Conservation (phyloP, 495 filamentous ascomycete genomes). For the Talaromyces stipitatus region DNA sequence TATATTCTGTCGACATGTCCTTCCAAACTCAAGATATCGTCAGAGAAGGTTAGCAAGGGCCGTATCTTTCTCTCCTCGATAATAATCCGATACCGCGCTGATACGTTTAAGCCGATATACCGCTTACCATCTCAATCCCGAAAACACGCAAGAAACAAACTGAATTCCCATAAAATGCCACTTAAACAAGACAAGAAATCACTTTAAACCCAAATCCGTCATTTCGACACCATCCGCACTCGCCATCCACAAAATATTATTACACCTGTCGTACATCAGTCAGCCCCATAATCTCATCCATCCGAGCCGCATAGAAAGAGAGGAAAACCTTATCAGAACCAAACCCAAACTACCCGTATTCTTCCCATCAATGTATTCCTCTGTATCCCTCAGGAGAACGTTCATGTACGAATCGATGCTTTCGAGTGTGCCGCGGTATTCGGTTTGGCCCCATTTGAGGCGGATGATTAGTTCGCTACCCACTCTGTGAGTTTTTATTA, state of each 20-base stretch:
- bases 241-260: constrained; percentile 92
- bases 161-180: not conserved
- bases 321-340: constrained; percentile 77
- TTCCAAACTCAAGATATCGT: not conserved
- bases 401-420: constrained; percentile 99
- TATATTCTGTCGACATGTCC: not conserved
- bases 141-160: not conserved
- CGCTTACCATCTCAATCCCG: not conserved
- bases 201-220: constrained; percentile 42
- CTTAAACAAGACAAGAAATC: not conserved
- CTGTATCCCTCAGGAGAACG: constrained; percentile 78
- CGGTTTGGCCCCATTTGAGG: constrained; percentile 95
- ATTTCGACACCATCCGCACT: constrained; percentile 53
- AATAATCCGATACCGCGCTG: not conserved
- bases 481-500: constrained; percentile 46
- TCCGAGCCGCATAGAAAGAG: not conserved
- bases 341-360: constrained; percentile 75
- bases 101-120: not conserved
- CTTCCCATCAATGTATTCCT: constrained; percentile 88
- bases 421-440: constrained; percentile 89
- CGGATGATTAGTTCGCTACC: constrained; percentile 84
- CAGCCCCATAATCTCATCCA: constrained; percentile 3
- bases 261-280: constrained; percentile 51
- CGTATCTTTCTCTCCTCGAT: not conserved
- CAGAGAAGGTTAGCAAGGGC: not conserved